Evolutionary conservation across 805 yeast genomes (phyloP).

Genomic region (Barnettozyma sp.): DNA sequence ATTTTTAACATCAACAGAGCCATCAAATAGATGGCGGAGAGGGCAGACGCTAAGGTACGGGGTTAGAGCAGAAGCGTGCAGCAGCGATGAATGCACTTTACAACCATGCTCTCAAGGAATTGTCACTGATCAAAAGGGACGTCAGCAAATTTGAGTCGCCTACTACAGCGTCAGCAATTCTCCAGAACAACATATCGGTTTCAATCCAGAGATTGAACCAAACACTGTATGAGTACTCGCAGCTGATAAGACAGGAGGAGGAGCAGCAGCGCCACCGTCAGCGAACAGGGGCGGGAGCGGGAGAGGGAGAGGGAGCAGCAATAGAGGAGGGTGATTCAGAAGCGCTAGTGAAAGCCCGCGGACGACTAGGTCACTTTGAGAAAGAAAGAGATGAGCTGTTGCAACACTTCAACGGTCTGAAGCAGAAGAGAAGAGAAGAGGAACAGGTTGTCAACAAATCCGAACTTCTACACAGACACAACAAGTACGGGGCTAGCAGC

Average conservation of each 20-base stretch:
- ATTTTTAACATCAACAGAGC: too few species aligned
- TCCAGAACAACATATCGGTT: conserved; percentile 45
- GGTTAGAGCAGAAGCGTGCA: too few species aligned
- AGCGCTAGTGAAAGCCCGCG: conserved; percentile 39
- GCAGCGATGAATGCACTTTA: conserved; percentile 64
- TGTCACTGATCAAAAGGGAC: conserved; percentile 65
- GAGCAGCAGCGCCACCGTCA: too few species aligned
- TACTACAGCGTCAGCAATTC: conserved; percentile 33
- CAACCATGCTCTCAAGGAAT: conserved; percentile 85
- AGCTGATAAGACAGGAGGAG: conserved; percentile 13
- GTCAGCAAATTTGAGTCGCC: conserved; percentile 52
- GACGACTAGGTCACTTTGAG: conserved; percentile 53
- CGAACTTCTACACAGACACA: conserved; percentile 40
- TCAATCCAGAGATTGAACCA: conserved; percentile 68
- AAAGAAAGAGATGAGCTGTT: conserved; percentile 28
- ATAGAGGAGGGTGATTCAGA: conserved; percentile 2
- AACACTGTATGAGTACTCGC: conserved; percentile 64
- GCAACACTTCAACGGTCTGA: conserved; percentile 29
- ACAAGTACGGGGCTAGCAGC: too few species aligned
- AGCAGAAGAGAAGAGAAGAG: conserved; percentile 28
- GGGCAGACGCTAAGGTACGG: too few species aligned
- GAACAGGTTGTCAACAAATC: conserved; percentile 36
- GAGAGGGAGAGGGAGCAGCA: too few species aligned
- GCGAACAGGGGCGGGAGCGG: too few species aligned
- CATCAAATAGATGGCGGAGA: too few species aligned